These are phyloP conservation scores for Talaromyces atroroseus DNA, from an alignment of 2,329 filamentous ascomycete genomes.

Conservation along the genomic window DNA sequence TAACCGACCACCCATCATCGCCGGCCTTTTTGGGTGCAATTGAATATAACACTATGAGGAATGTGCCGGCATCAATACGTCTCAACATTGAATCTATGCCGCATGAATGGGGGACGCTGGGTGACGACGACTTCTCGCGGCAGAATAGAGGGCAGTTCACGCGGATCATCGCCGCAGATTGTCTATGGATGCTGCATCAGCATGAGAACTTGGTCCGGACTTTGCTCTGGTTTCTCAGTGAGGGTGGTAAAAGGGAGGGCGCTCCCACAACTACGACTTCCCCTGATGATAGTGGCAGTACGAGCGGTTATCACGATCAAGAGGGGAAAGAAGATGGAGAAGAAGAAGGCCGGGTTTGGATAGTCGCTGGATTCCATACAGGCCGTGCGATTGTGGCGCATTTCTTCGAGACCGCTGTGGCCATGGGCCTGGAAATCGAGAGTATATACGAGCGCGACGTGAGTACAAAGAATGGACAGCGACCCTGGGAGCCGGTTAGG, in stretches of 20 bases:
- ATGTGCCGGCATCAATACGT: constrained; percentile 30
- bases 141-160: constrained; percentile 40
- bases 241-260: constrained; percentile 23
- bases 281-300: not conserved
- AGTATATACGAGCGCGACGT: constrained; percentile 52
- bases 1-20: constrained; percentile 48
- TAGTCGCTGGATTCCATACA: constrained; percentile 56
- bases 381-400: constrained; percentile 50
- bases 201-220: constrained; percentile 52
- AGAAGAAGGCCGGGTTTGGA: constrained; percentile 36
- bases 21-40: constrained; percentile 39
- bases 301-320: constrained; percentile 19
- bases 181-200: constrained; percentile 55
- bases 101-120: constrained; percentile 50
- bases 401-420: constrained; percentile 49
- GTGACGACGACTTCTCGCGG: constrained; percentile 33
- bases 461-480: constrained; percentile 31
- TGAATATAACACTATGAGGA: constrained; percentile 43
- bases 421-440: constrained; percentile 46
- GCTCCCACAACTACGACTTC: not conserved
- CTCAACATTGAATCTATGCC: constrained; percentile 35
- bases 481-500: constrained; percentile 39
- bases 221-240: constrained; percentile 50
- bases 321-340: constrained; percentile 44
- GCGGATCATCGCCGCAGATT: constrained; percentile 56